Base-by-base conservation (phyloP, 441 rosid genomes). In the Croton laevigatus region DNA sequence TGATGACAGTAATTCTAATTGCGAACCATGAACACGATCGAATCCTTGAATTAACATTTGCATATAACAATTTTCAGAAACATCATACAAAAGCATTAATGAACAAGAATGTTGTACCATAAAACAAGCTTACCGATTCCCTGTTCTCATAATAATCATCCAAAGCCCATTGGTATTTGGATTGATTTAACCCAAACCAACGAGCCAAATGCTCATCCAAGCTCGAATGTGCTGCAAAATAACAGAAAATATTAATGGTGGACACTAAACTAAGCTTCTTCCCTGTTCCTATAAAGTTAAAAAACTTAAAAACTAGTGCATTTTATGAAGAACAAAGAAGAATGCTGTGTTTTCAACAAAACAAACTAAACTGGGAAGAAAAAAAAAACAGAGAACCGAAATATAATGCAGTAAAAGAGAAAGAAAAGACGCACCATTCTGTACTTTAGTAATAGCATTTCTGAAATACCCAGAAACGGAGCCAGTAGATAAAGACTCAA, bases 141-240 rank as follows among this genome's bases (percentile, higher is more conserved):
- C 90, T 92, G 87, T 63, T 78, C 76, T 89, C 87, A 68, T 89
- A 88, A 66, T 93, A 90, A 83, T 85, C 83, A 71, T 87, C 91
- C 80, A 87, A 58, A 10, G 91, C 91, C 91, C 91, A 87, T 68
- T 87, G 98, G 62, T 93, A 96, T 88, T 91, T 96, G 17, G 99
- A 96, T 73, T 89, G 99, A 83, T 96, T 86, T 79, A 96, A 88
- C 38, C 99, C 99, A 75, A 93, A 90, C 99, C 99, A 96, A 13
- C 94, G 91, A 10, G 97, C 95, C 86, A 96, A 76, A 81, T 91
- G 89, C 69, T 91, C 98, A 82, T 96, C 99, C 84, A 96, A 86
- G 69, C 97, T 89, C 42, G 97, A 89, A 88, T 93, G 94, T 51
- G 95, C 99, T 96, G 82, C 80, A 71, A 74, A 53, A 57, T 13